Base-by-base conservation (phyloP, 768 basidiomycete species). In the Mycena crocata region DNA sequence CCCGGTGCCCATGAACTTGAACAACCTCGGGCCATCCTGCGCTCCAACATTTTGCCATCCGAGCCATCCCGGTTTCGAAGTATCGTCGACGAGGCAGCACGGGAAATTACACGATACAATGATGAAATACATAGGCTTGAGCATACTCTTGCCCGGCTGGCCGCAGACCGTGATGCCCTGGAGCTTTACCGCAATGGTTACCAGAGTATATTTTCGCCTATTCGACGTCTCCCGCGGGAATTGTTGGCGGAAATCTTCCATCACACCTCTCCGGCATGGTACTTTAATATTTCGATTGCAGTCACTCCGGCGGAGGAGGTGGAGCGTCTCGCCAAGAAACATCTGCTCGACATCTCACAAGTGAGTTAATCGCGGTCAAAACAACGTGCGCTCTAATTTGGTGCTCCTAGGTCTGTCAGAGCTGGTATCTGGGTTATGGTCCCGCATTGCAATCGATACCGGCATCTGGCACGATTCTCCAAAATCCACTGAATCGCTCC, bases 171-270 rank as follows among this genome's bases (percentile, higher is more conserved):
- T 9, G 52, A 9, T 15, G 5, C 12, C 4, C 21, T 64, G 2
- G 19, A 48, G 4, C 28, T 26, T 19, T 51, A 58, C 35, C n/a
- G 21, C 21, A 19, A 42, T 10, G 30, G 45, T 30, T 49, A 37
- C 28, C 30, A n/a, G 15, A 65, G 64, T 32, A 23, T 52, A 9
- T 49, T 51, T 39, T 42, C 63, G 28, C 56, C 57, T 21, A n/a
- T 52, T 7, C 48, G 64, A 6, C 45, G 56, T 5, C 49, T 65
- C 42, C 63, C 56, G 2, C 21, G 31, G 23, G 55, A 64, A 39
- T 19, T 64, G 10, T 28, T 65, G 28, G 30, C 23, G 30, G 64
- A 57, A 30, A 54, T 65, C 13, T 58, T 65, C 57, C 56, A 58
- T 15, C 39, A 51, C 37, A 34, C 35, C 15, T 7, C 55, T 5